Base-by-base conservation (phyloP, 305 asterid genomes). In the Fraxinus sp. region DNA sequence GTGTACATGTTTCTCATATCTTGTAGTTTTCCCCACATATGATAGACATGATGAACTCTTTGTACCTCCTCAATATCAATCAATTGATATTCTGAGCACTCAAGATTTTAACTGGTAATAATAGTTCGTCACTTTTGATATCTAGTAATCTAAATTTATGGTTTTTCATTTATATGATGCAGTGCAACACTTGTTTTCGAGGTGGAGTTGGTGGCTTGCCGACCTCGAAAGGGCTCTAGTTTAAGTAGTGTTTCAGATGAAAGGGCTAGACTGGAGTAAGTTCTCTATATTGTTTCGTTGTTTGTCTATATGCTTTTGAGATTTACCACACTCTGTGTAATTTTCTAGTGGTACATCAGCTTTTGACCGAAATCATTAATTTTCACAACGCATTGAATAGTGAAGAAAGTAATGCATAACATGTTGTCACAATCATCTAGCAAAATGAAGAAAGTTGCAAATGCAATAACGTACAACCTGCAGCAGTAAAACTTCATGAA, bases 191-290 rank as follows among this genome's bases (percentile, higher is more conserved):
- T 96, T 80, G 85, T 92, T 81, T 96, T 96, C 78, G 99, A 96
- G 91, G 93, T 96, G 85, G 99, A 96, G 92, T 86, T 96, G 92
- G 95, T 92, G 82, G 95, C 93, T 80, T 96, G 99, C 89, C 87
- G 95, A 79, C 98, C 99, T 68, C 94, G 98, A 81, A 96, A 88
- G 85, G 99, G 99, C 83, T 89, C 98, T 73, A 94, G 98, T 78
- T 80, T 93, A 75, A 86, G 98, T 92, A 93, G 97, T 79, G 97
- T 78, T 77, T 93, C 97, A 13, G 97, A 94, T 64, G 99, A 96
- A 89, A 91, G 90, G 87, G 94, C 98, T 62, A 91, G 99, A 83
- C 94, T 96, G 6, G 98, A 96, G 99, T 96, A 91, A 91, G 97
- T 87, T 24, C 55, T 16, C 49, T 32, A 32, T 44, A n/a, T 76